phyloP scores from a whole-genome alignment of 768 basidiomycete species.

The Lyophyllum shimeji region DNA sequence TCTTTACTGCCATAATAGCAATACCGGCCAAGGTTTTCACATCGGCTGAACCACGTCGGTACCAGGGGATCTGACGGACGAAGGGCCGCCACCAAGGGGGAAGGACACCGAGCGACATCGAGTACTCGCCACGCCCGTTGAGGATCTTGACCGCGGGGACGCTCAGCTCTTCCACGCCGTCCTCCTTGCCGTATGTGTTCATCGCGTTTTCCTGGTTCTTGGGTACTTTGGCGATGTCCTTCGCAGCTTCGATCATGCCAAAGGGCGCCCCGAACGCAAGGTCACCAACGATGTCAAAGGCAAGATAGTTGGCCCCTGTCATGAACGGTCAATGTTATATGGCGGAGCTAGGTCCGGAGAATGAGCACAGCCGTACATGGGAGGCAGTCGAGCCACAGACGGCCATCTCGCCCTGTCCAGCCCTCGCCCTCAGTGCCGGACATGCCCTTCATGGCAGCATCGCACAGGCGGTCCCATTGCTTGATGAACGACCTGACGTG shows the following conservation, averaged over 20 bases:
- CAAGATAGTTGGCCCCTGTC: conserved; percentile 53
- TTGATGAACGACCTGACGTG: conserved; percentile 59
- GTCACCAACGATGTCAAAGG: conserved; percentile 79
- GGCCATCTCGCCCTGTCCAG: conserved; percentile 58
- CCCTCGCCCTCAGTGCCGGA: conserved; percentile 64
- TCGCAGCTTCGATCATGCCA: conserved; percentile 78
- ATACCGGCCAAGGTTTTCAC: conserved; percentile 77
- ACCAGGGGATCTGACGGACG: conserved; percentile 74
- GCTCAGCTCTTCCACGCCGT: conserved; percentile 41
- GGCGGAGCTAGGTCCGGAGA: neutral
- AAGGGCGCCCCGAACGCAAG: conserved; percentile 87
- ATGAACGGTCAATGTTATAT: conserved; percentile 5
- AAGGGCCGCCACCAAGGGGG: conserved; percentile 71
- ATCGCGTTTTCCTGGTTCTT: conserved; percentile 54
- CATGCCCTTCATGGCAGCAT: conserved; percentile 50
- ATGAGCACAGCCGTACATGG: conserved; percentile 49
- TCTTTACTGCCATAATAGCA: conserved; percentile 77
- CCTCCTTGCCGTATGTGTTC: conserved; percentile 48
- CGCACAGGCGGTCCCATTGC: conserved; percentile 77
- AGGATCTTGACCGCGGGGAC: conserved; percentile 85
- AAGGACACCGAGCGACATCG: conserved; percentile 79
- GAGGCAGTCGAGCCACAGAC: conserved; percentile 73
- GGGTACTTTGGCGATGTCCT: conserved; percentile 72
- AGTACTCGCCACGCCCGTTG: conserved; percentile 86
- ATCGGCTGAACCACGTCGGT: conserved; percentile 60